Evolutionary conservation across 176 grass and related monocot species (phyloP).

Genomic region (Musa itinerans): DNA sequence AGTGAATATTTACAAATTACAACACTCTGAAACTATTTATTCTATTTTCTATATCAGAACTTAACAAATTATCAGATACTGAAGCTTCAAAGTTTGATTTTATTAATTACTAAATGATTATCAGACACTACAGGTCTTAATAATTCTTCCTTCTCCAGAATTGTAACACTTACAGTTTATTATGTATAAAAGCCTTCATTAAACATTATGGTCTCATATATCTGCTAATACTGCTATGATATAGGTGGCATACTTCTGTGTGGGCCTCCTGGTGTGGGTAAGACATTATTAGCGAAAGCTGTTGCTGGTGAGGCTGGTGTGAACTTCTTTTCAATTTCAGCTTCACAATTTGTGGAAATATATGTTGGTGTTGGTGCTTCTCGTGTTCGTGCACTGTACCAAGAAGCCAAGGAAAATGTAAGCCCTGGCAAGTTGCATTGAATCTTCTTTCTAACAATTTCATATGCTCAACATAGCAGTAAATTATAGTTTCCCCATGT

Average conservation of each 20-base stretch:
- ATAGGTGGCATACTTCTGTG: conserved; percentile 27
- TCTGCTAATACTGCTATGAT: neutral
- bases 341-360: conserved; percentile 40
- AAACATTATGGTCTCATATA: neutral
- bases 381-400: conserved; percentile 32
- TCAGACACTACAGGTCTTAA: neutral
- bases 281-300: conserved; percentile 28
- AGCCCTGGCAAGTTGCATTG: neutral
- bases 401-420: conserved; percentile 37
- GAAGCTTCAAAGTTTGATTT: neutral
- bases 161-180: neutral
- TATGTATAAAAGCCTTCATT: neutral
- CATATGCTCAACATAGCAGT: neutral
- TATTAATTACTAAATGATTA: neutral
- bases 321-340: conserved; percentile 36
- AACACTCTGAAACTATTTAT: too few relatives aligned
- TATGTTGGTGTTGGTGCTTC: conserved; percentile 39
- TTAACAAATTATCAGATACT: too few relatives aligned
- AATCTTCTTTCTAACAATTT: neutral
- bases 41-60: too few relatives aligned
- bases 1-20: too few relatives aligned
- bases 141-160: neutral
- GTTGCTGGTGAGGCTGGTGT: conserved; percentile 32
- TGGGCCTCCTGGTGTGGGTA: conserved; percentile 28
- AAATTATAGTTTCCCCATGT: neutral